Evolutionary conservation across 306 rosid species (phyloP).

Genomic region (Trifolium repens): DNA sequence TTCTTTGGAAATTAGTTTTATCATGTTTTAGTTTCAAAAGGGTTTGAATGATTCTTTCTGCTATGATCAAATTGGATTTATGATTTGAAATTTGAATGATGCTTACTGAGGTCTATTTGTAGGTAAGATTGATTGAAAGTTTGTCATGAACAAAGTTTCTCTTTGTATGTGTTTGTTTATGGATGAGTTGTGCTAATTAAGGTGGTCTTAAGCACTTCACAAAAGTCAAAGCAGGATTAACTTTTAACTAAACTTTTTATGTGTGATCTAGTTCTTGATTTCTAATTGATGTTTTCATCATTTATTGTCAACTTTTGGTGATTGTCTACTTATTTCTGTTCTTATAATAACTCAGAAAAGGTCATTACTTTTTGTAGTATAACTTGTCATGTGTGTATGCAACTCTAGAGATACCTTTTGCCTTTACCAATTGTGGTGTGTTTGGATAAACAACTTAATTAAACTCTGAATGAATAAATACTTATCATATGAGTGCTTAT

Average conservation of each 20-base stretch:
- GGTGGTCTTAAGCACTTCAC: slow-evolving; percentile 29
- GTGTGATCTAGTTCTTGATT: slow-evolving; percentile 39
- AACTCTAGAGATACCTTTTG: slow-evolving; percentile 18
- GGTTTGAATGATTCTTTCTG: slow-evolving; percentile 31
- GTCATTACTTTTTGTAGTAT: slow-evolving; percentile 27
- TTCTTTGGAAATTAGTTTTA: slow-evolving; percentile 19
- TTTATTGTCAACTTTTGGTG: slow-evolving; percentile 32
- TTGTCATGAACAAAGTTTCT: slow-evolving; percentile 35
- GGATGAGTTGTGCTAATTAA: slow-evolving; percentile 28
- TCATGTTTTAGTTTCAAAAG: slow-evolving; percentile 32
- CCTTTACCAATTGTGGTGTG: slow-evolving; percentile 25
- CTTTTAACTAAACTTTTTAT: slow-evolving; percentile 3
- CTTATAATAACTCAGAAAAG: slow-evolving; percentile 33
- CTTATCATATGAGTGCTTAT: not conserved
- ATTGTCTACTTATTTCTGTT: slow-evolving; percentile 23
- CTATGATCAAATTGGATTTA: slow-evolving; percentile 35
- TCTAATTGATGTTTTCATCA: slow-evolving; percentile 29
- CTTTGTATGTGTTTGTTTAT: slow-evolving; percentile 36
- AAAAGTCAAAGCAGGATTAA: slow-evolving; percentile 30
- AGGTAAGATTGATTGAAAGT: slow-evolving; percentile 21
- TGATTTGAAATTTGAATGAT: slow-evolving; percentile 35
- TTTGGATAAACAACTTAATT: not conserved
- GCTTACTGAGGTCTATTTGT: slow-evolving; percentile 24
- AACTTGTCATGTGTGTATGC: slow-evolving; percentile 21
- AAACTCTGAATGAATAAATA: not conserved